Evolutionary conservation across 2,329 filamentous ascomycete species (phyloP).

Genomic region (Cytospora paraplurivora): DNA sequence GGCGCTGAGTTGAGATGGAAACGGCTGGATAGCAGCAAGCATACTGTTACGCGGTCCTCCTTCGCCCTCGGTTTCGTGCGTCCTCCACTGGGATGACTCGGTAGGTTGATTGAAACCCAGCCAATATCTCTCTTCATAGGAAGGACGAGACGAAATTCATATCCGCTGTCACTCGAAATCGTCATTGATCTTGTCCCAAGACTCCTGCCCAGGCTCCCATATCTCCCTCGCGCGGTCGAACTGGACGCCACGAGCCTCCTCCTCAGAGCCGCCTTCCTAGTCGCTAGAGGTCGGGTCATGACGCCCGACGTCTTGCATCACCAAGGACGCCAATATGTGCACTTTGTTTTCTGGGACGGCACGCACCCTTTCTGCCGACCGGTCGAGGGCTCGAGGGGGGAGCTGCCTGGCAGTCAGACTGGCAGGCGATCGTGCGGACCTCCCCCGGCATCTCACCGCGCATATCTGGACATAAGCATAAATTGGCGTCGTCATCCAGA

Average conservation of each 20-base stretch:
- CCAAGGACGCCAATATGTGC: not conserved
- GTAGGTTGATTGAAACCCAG: too few species aligned
- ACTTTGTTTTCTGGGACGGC: not conserved
- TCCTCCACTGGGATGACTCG: too few species aligned
- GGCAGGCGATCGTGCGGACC: too few species aligned
- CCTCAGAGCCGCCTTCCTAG: not conserved
- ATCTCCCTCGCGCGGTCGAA: not conserved
- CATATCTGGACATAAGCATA: too few species aligned
- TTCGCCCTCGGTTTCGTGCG: too few species aligned
- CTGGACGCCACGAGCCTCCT: not conserved
- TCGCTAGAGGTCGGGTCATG: not conserved
- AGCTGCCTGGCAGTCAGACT: not conserved
- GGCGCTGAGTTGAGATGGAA: too few species aligned
- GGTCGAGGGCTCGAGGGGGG: not conserved
- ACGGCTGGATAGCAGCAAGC: too few species aligned
- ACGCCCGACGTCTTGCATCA: not conserved
- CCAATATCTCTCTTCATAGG: too few species aligned
- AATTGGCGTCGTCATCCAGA: not conserved
- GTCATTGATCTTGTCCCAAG: not conserved
- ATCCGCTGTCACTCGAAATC: too few species aligned
- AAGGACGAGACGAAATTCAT: too few species aligned
- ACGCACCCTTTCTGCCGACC: not conserved
- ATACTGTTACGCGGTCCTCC: too few species aligned
- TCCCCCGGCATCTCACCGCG: not conserved
- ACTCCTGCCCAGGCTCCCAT: not conserved